Base-by-base conservation (phyloP, 441 rosid species). In the Gossypium gossypioides region DNA sequence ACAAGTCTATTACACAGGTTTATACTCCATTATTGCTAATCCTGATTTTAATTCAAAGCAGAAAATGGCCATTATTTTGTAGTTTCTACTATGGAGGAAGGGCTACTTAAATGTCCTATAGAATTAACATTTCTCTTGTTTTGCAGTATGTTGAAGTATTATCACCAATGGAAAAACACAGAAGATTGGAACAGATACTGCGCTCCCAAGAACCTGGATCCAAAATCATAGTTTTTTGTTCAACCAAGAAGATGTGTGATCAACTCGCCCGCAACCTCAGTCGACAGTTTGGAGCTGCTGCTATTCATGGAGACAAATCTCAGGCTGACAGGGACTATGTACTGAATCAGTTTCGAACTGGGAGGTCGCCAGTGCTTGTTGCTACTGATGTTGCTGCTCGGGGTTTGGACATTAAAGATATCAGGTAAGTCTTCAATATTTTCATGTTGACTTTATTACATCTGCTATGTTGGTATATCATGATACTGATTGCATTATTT, bases 371-470 rank as follows among this genome's bases (percentile, higher is more conserved):
- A 0, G 80, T 96, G 72, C 97, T 96, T 74, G 99, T 96, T 29
- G 99, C 99, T 65, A 96, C 99, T 66, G 99, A 95, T 88, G 99
- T 95, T 68, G 99, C 99, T 78, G 99, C 98, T 78, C 93, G 99
- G 64, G 99, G 99, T 48, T 81, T 96, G 69, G 99, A 96, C 69
- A 84, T 96, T 12, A 96, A 96, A 83, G 99, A 96, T 80, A 93
- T 96, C 79, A 96, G 96, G 99, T 42, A 15, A 9, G 22, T 8
- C 2, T 22, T 65, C 15, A n/a, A 25, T 50, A 40, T 59, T 48
- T 67, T 48, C 8, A n/a, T 27, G n/a, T 7, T 10, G 50, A 12
- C n/a, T 42, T 34, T 32, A 4, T 40, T 55, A 8, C 51, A n/a
- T 70, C 15, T 57, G 13, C 29, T 40, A 12, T 56, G 9, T 13